phyloP scores from a whole-genome alignment of 805 yeast genomes.

The Suhomyces vadensis region DNA sequence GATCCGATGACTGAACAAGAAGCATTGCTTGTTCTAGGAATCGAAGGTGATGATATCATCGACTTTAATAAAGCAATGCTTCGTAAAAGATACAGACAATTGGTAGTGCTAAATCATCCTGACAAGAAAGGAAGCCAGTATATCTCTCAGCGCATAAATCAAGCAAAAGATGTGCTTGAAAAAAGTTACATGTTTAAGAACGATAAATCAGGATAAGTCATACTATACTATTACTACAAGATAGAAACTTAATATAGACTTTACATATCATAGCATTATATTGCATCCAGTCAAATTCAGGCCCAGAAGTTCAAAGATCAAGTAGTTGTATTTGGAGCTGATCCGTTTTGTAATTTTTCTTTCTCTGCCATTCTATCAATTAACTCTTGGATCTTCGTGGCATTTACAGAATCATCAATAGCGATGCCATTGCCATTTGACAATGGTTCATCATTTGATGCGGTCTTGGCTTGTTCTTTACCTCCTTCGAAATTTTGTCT shows the following conservation, averaged over 20 bases:
- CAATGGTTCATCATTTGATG: background rate
- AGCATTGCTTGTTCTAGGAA: constrained; percentile 42
- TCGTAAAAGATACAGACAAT: constrained; percentile 36
- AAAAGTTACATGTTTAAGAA: constrained; percentile 37
- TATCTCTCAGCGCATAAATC: constrained; percentile 42
- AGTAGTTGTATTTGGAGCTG: background rate
- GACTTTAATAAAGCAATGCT: constrained; percentile 25
- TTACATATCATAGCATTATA: background rate
- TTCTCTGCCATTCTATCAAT: constrained; percentile 1
- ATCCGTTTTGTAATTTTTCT: background rate
- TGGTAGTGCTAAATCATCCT: constrained; percentile 45
- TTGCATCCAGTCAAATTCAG: background rate
- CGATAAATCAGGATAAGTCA: constrained; percentile 1
- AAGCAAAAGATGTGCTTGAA: constrained; percentile 44
- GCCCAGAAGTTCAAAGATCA: background rate
- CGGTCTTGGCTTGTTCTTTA: constrained; percentile 33
- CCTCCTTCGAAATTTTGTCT: constrained; percentile 81
- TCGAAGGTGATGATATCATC: constrained; percentile 40
- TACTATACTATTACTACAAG: no score
- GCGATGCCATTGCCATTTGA: constrained; percentile 3
- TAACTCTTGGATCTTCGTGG: background rate
- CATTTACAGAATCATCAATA: background rate
- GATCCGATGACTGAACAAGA: constrained; percentile 45
- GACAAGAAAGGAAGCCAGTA: constrained; percentile 43
- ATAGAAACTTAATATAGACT: background rate